These are phyloP conservation scores for Zygosaccharomyces bailii DNA, from an alignment of 805 yeast species.

Conservation along the genomic window DNA sequence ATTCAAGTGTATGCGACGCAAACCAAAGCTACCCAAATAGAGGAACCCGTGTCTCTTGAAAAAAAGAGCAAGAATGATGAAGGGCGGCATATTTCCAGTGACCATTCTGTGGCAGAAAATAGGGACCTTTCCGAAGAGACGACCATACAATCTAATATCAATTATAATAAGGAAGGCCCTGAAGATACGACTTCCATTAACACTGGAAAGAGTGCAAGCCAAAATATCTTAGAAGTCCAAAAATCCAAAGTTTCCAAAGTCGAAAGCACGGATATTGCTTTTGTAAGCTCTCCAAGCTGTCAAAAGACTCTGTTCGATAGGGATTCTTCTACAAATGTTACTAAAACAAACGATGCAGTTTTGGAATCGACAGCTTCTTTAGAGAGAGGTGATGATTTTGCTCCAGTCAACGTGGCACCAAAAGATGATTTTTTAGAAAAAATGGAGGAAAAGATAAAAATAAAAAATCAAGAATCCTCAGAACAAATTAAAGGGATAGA, in stretches of 20 bases:
- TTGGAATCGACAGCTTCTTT: not conserved
- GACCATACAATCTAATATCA: too few relatives aligned
- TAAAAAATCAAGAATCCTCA: not conserved
- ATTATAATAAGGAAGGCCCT: too few relatives aligned
- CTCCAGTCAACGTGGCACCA: slow-evolving; percentile 7
- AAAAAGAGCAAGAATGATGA: not conserved
- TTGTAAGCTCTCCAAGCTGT: too few relatives aligned
- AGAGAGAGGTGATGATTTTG: slow-evolving; percentile 9
- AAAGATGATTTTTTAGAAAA: slow-evolving; percentile 10
- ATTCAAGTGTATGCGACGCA: slow-evolving; percentile 5
- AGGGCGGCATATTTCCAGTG: too few relatives aligned
- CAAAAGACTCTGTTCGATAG: too few relatives aligned
- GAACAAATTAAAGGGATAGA: not conserved
- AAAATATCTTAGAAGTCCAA: too few relatives aligned
- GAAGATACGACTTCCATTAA: too few relatives aligned
- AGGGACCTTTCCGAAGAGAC: too few relatives aligned
- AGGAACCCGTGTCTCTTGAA: not conserved
- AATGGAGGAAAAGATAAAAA: slow-evolving; percentile 5
- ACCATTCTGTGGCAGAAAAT: too few relatives aligned
- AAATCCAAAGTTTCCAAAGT: too few relatives aligned
- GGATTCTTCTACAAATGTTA: not conserved
- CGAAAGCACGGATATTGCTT: not conserved
- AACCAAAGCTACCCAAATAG: not conserved
- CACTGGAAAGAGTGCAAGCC: too few relatives aligned
- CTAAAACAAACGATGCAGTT: not conserved